Evolutionary conservation across 2,329 filamentous ascomycete genomes (phyloP), one percentile per base, ranked within the genome.

Genomic region (Talaromyces pinophilus): DNA sequence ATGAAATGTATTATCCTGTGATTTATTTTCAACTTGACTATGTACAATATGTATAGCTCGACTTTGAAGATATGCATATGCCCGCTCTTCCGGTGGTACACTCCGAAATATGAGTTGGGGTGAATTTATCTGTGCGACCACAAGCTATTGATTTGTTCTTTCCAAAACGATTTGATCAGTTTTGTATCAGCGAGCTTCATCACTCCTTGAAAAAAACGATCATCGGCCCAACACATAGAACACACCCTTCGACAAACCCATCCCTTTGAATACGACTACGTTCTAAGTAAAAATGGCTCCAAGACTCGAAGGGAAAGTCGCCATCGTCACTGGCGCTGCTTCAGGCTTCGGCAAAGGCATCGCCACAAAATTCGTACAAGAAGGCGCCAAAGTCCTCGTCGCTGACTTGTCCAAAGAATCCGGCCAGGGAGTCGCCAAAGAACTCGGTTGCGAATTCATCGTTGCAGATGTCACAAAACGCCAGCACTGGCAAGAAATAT

Each of bases 281-380:
- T 35, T 25, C 15, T 6, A 62, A 30, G 17, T 5, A 50, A 42
- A 64, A 25, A 69, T 69, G 68, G 6, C 69, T n/a, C 69, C 70
- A 59, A 74, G 77, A 13, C 69, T 80, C 8, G 72, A 73, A 54
- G 78, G 77, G 42, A 80, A 80, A 70, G 77, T 80, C 30, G 78
- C 78, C 63, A 78, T 80, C 44, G 73, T 80, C 28, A 80, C 78
- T 13, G 78, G 78, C 19, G 75, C 75, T 22, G 78, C 75, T 7
- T 78, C 78, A 28, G 78, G 78, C 25, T 79, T 79, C 64, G 78
- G 78, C 19, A 71, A 73, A 2, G 77, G 74, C 52, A 77, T 77
- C 50, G 74, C 77, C 46, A 69, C 71, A 60, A 74, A 76, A 61
- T 79, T 78, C 67, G 71, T 74, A 44, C 59, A 72, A 25, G 77